These are phyloP conservation scores for Trichomonas gallinae DNA, from an alignment of 208 protist genomes.

Conservation along the genomic window DNA sequence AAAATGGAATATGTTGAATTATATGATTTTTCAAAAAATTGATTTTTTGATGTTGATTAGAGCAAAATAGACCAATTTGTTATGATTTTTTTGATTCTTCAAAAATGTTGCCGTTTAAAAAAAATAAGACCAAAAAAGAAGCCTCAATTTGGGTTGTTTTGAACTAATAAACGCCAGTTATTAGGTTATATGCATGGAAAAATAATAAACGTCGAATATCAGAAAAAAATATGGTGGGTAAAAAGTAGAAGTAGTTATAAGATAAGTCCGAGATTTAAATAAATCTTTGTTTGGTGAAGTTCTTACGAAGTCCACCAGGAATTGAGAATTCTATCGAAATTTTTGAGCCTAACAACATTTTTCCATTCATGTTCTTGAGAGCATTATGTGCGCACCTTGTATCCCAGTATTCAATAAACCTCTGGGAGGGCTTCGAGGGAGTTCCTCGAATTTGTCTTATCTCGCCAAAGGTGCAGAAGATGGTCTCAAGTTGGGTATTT, in stretches of 20 bases:
- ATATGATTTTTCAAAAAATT: too few relatives aligned
- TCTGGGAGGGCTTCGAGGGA: neutral
- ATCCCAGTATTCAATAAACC: neutral
- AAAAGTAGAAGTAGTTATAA: neutral
- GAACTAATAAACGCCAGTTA: too few relatives aligned
- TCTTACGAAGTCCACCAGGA: neutral
- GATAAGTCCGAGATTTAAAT: neutral
- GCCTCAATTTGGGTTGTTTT: too few relatives aligned
- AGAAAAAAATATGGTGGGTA: neutral
- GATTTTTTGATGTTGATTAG: too few relatives aligned
- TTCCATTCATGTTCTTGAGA: neutral
- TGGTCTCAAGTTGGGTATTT: neutral
- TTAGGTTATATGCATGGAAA: too few relatives aligned
- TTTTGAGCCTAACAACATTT: neutral
- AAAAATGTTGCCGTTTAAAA: too few relatives aligned
- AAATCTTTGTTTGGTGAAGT: neutral
- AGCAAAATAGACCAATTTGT: too few relatives aligned
- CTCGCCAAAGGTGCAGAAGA: neutral
- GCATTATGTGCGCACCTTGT: neutral
- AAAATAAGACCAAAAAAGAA: too few relatives aligned
- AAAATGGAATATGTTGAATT: too few relatives aligned
- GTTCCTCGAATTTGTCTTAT: neutral
- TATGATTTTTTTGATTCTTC: too few relatives aligned
- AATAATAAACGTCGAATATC: too few relatives aligned
- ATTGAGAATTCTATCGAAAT: constrained; percentile 16